Evolutionary conservation across 2,329 filamentous ascomycete species (phyloP), one percentile per base, ranked within the genome.

Genomic region (Corinectria fuckeliana): DNA sequence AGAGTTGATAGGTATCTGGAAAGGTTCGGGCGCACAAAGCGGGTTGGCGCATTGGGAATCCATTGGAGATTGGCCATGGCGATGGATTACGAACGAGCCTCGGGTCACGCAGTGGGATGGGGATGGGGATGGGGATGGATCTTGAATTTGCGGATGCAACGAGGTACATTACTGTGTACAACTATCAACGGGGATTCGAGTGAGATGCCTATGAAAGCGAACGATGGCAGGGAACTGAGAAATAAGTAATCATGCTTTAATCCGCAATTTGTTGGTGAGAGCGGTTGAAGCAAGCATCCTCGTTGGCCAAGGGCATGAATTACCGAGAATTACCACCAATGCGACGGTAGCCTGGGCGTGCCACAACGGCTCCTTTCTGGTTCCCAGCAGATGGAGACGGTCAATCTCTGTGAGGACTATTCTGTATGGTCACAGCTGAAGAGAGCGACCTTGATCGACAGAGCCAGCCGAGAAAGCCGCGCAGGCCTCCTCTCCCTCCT

Each of bases 301-400:
- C 14, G 47, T 39, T 51, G 39, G 54, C 11, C 42, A 5, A 38
- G 20, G 36, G 49, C 49, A 53, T 58, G 44, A 58, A 50, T 25
- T 32, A 47, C 32, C 2, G 11, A 44, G 56, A 54, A 44, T 54
- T 59, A 45, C 30, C 44, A 50, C 51, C 44, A n/a, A 50, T 50
- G 41, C 45, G 13, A 49, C 48, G 30, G 26, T 36, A 5, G 28
- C 36, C 50, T n/a, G 16, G 50, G 50, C n/a, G 50, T 34, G 30
- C 38, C 38, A 50, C 50, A 36, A 30, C 50, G 13, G 13, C 51
- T 23, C 9, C 6, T 45, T 36, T 32, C 44, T 55, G 50, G n/a
- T n/a, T 38, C 50, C 36, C 36, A 23, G 30, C 21, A 20, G 18
- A 54, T 44, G 56, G 36, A 26, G 50, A 54, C 21, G 23, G 28